A percentile compares a stretch with the other conserved stretches of the same genome.
Evolutionary conservation across 345 rosid species (phyloP).

Genomic region (Combretum micranthum): DNA sequence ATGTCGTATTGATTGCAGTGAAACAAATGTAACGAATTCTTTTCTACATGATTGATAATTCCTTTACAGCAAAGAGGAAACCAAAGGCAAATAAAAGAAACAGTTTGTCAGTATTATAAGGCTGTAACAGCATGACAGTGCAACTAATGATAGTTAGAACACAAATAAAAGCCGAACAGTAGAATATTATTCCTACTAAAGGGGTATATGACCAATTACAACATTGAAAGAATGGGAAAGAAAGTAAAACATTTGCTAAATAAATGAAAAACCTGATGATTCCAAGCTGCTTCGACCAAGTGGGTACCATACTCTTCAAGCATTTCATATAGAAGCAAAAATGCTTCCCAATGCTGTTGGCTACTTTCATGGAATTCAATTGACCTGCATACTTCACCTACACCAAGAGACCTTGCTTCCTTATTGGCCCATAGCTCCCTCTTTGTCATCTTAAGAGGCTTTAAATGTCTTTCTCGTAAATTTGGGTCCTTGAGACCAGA

Average conservation of each 20-base stretch:
- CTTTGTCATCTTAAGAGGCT: conserved; percentile 50
- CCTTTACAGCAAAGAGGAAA: too few species aligned
- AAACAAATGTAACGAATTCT: too few species aligned
- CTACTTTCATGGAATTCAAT: conserved; percentile 36
- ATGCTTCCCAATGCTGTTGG: conserved; percentile 82
- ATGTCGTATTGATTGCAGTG: too few species aligned
- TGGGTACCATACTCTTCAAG: conserved; percentile 96
- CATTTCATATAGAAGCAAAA: conserved; percentile 82
- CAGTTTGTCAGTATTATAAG: too few species aligned
- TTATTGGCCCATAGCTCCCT: conserved; percentile 78
- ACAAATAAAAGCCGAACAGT: too few species aligned
- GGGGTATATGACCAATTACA: conserved; percentile 1
- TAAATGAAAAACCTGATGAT: conserved; percentile 55
- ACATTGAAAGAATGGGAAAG: conserved; percentile 4
- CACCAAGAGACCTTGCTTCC: conserved; percentile 90
- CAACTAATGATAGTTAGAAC: too few species aligned
- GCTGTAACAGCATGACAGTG: too few species aligned
- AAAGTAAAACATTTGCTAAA: neutral
- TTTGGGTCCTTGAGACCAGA: conserved; percentile 24
- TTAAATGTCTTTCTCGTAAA: conserved; percentile 29
- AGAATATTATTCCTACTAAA: too few species aligned
- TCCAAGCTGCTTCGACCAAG: conserved; percentile 96
- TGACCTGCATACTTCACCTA: conserved; percentile 47
- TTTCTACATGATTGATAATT: too few species aligned
- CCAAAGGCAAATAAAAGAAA: too few species aligned